Evolutionary conservation across 2,329 filamentous ascomycete genomes (phyloP).

Genomic region (Pseudogymnoascus verrucosus): DNA sequence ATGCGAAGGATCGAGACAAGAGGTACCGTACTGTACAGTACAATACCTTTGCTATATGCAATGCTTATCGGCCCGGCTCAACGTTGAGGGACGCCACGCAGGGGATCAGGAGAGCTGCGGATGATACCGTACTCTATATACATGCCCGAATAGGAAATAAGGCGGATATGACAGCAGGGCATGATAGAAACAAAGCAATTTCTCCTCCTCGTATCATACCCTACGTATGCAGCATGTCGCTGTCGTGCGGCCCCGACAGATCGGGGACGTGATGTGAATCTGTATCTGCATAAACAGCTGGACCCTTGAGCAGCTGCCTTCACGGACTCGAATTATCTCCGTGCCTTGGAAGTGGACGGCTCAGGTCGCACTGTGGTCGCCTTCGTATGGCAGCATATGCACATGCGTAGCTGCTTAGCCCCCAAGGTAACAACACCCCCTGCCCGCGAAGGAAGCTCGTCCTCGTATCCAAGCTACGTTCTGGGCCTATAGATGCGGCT

Average conservation of each 20-base stretch:
- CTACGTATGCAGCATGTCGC: background rate
- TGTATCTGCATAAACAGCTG: background rate
- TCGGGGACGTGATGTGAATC: background rate
- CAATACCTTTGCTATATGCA: background rate
- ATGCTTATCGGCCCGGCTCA: slow-evolving; percentile 7
- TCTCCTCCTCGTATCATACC: background rate
- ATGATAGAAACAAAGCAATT: too few relatives aligned
- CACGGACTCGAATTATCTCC: background rate
- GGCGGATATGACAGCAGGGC: background rate
- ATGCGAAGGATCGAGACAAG: background rate
- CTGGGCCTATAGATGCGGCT: background rate
- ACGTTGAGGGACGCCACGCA: background rate
- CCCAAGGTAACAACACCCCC: background rate
- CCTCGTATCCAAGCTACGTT: background rate
- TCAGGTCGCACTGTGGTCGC: background rate
- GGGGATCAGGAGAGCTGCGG: background rate
- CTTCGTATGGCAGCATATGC: background rate
- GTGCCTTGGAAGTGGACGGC: background rate
- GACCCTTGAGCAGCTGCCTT: background rate
- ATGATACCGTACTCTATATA: background rate
- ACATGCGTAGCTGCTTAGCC: background rate
- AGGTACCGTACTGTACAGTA: background rate
- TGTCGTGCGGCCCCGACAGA: background rate
- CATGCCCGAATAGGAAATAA: background rate
- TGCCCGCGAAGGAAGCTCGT: background rate